Base-by-base conservation (phyloP, 2,329 filamentous ascomycete genomes). In the Stagonosporopsis chrysanthemi region DNA sequence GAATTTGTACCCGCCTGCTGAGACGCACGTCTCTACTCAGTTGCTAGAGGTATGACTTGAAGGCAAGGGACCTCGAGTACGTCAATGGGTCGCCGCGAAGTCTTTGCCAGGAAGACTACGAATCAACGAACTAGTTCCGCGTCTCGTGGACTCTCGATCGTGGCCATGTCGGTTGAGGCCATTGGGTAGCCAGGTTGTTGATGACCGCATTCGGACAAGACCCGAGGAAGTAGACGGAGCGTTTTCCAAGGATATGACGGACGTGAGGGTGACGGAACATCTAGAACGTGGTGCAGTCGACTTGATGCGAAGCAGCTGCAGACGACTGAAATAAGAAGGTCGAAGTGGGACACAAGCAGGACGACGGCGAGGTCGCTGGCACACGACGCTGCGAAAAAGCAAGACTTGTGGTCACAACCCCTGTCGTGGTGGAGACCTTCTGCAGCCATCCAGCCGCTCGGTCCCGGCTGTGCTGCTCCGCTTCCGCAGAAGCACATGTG, bases 401-500 rank as follows among this genome's bases (percentile, higher is more conserved):
- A 58, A 58, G 43, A 23, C 58, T 58, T 42, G 56, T 60, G 59
- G 56, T 52, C 38, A 24, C 23, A 41, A 53, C 41, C 56, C 55
- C 56, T 58, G 50, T 45, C 44, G 3, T 8, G 45, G 47, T 56
- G 53, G 53, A 52, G 47, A 43, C 52, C 24, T 28, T 22, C 38
- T 47, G 38, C 51, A 54, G 40, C 43, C 41, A 56, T 50, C 66
- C 65, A 64, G 54, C 50, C 45, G 42, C 50, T 58, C 38, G 64
- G 66, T 61, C 54, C 48, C 65, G 66, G 67, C 63, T 62, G 43
- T 59, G 61, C 47, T 33, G 62, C 46, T 64, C 53, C 61, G 62
- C 63, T 68, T 70, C 67, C 66, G 67, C 69, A 70, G 68, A 72
- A 72, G 66, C 66, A 72, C 58, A 52, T 59, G 53, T 54, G 48